These are phyloP conservation scores for Wickerhamia fluorescens DNA, from an alignment of 805 yeast genomes.

Conservation along the genomic window DNA sequence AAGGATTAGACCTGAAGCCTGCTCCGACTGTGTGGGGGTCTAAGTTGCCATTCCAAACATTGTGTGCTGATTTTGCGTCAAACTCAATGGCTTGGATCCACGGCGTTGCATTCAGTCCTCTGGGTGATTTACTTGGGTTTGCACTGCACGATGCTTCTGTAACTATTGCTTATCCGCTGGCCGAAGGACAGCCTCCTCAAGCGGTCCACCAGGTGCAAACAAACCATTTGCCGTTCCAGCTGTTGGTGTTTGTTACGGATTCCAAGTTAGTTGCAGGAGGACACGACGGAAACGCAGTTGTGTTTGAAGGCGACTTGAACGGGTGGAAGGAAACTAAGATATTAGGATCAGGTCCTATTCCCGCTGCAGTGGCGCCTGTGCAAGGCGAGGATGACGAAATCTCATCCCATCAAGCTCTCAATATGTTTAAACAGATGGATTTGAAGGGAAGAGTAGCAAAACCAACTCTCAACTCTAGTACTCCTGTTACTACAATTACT, in stretches of 20 bases:
- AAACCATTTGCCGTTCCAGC: constrained; percentile 70
- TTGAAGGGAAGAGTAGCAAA: constrained; percentile 74
- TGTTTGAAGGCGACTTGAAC: constrained; percentile 61
- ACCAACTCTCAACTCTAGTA: constrained; percentile 35
- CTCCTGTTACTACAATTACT: constrained; percentile 78
- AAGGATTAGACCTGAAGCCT: constrained; percentile 82
- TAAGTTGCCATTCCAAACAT: constrained; percentile 87
- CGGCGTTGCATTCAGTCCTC: constrained; percentile 78
- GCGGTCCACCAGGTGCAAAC: constrained; percentile 56
- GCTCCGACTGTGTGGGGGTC: constrained; percentile 86
- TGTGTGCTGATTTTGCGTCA: constrained; percentile 70
- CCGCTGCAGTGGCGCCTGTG: constrained; percentile 41
- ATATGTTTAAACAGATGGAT: constrained; percentile 93
- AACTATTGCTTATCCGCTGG: constrained; percentile 71
- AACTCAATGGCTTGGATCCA: constrained; percentile 87
- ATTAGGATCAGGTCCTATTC: constrained; percentile 45
- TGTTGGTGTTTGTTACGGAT: constrained; percentile 64
- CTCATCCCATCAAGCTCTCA: constrained; percentile 71
- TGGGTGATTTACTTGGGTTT: constrained; percentile 70
- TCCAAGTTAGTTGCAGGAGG: constrained; percentile 79
- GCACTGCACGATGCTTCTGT: constrained; percentile 85
- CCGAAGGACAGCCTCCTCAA: constrained; percentile 55
- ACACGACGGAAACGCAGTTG: constrained; percentile 83
- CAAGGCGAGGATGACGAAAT: constrained; percentile 44
- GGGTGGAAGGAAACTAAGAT: constrained; percentile 57